Conservation (phyloP, 1,284 basidiomycete genomes). For the Ceratobasidium sp. region DNA sequence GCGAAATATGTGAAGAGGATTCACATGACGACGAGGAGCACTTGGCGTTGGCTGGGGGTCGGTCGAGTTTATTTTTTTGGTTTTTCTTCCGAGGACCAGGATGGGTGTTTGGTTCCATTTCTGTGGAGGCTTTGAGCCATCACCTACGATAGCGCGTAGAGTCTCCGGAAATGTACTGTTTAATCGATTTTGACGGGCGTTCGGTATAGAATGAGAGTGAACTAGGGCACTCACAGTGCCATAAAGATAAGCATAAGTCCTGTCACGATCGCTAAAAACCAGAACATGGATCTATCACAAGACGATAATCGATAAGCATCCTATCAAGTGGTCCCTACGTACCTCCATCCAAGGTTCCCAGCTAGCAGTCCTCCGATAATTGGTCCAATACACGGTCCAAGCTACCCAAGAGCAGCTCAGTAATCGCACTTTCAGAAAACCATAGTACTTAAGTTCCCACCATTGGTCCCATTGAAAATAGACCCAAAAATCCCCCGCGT, state of each 20-base stretch:
- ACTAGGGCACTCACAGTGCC: neutral
- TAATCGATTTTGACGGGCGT: neutral
- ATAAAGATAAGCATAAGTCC: neutral
- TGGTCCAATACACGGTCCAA: constrained; percentile 56
- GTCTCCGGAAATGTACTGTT: constrained; percentile 67
- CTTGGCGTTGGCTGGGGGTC: constrained; percentile 42
- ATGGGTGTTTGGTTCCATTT: constrained; percentile 48
- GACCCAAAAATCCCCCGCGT: constrained; percentile 61
- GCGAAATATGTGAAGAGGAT: constrained; percentile 51
- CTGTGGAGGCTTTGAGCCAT: constrained; percentile 46
- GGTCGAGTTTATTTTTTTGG: constrained; percentile 43
- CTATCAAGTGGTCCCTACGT: constrained; percentile 58
- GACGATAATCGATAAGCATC: constrained; percentile 52
- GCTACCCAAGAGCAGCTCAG: constrained; percentile 45
- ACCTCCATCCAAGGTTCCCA: constrained; percentile 44
- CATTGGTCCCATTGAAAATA: constrained; percentile 52
- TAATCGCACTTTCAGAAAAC: neutral
- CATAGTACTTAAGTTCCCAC: neutral
- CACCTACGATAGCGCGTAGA: constrained; percentile 53
- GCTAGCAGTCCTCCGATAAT: constrained; percentile 43
- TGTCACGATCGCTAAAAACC: neutral
- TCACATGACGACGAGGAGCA: constrained; percentile 19
- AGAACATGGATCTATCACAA: neutral
- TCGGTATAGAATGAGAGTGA: constrained; percentile 1
- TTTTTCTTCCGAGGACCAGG: constrained; percentile 9